Percentiles rank a stretch among this genome's conserved stretches.
phyloP scores from a whole-genome alignment of 495 filamentous ascomycete species.

The Hypoxylon subgilvum region DNA sequence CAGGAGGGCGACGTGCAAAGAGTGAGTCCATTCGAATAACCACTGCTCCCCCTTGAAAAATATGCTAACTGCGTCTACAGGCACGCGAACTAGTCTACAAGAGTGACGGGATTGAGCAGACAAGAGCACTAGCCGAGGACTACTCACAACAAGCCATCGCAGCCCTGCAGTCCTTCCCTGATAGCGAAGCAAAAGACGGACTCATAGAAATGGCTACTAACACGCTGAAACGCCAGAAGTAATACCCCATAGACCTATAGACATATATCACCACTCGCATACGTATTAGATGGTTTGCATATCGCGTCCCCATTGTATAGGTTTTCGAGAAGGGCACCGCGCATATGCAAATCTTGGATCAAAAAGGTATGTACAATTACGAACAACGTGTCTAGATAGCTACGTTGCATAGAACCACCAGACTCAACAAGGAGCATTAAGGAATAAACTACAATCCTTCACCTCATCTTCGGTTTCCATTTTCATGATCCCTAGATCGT shows the following conservation, averaged over 20 bases:
- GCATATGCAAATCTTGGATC: slow-evolving; percentile 6
- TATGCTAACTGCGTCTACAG: slow-evolving; percentile 50
- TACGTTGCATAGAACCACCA: too few relatives aligned
- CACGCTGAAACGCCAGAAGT: slow-evolving; percentile 88
- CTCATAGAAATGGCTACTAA: slow-evolving; percentile 92
- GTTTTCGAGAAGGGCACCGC: slow-evolving; percentile 5
- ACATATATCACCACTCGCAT: slow-evolving; percentile 19
- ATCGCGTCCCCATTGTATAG: slow-evolving; percentile 1
- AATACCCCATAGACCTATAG: slow-evolving; percentile 35
- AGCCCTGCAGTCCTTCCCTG: slow-evolving; percentile 81
- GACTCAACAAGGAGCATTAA: slow-evolving; percentile 20
- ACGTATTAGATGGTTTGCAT: slow-evolving; percentile 2
- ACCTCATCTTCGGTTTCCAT: not conserved
- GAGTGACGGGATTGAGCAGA: slow-evolving; percentile 89
- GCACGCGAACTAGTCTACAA: slow-evolving; percentile 81
- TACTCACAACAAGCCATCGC: slow-evolving; percentile 87
- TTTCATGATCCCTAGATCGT: too few relatives aligned
- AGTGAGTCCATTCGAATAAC: slow-evolving; percentile 57
- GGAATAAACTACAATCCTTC: not conserved
- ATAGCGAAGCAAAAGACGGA: slow-evolving; percentile 88
- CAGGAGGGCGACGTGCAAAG: slow-evolving; percentile 80
- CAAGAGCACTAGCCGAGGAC: slow-evolving; percentile 83
- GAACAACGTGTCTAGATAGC: slow-evolving; percentile 22
- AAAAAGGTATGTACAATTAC: slow-evolving; percentile 32
- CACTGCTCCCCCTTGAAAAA: not conserved